These are phyloP conservation scores for Xylaria sp. DNA, from an alignment of 2,329 filamentous ascomycete genomes.

Conservation along the genomic window DNA sequence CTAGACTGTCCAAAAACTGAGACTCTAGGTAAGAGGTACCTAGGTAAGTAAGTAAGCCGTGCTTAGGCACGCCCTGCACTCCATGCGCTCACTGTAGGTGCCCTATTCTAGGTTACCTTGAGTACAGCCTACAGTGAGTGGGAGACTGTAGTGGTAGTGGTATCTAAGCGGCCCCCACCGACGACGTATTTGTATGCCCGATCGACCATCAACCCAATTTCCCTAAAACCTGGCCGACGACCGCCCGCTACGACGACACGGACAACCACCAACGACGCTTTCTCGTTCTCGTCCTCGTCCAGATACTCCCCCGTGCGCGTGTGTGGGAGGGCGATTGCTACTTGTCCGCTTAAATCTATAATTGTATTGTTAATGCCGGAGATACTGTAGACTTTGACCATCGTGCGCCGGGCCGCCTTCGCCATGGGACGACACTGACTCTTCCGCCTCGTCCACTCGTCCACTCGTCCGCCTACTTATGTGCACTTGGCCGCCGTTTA, in stretches of 20 bases:
- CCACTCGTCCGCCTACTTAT: constrained; percentile 4
- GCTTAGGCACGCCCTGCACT: too few species aligned
- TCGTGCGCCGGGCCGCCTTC: constrained; percentile 15
- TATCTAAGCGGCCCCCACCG: constrained; percentile 3
- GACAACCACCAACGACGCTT: constrained; percentile 11
- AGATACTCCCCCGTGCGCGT: background rate
- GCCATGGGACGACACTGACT: constrained; percentile 28
- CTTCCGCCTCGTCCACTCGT: constrained; percentile 9
- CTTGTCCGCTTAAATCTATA: constrained; percentile 18
- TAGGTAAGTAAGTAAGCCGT: too few species aligned
- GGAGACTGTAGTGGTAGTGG: too few species aligned
- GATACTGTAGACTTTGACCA: constrained; percentile 13
- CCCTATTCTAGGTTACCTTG: too few species aligned
- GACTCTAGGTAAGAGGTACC: too few species aligned
- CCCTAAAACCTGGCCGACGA: constrained; percentile 17
- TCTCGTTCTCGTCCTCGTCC: constrained; percentile 12
- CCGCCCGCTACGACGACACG: constrained; percentile 16
- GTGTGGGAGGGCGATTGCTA: background rate
- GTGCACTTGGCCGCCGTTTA: background rate
- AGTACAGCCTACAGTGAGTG: background rate
- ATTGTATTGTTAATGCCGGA: constrained; percentile 30
- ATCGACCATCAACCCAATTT: constrained; percentile 24
- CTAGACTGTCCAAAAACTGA: too few species aligned
- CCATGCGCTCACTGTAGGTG: too few species aligned
- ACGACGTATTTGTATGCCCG: constrained; percentile 27